Evolutionary conservation across 345 rosid species (phyloP), one percentile per base, ranked within the genome.

Genomic region (Lepidium aucheri): DNA sequence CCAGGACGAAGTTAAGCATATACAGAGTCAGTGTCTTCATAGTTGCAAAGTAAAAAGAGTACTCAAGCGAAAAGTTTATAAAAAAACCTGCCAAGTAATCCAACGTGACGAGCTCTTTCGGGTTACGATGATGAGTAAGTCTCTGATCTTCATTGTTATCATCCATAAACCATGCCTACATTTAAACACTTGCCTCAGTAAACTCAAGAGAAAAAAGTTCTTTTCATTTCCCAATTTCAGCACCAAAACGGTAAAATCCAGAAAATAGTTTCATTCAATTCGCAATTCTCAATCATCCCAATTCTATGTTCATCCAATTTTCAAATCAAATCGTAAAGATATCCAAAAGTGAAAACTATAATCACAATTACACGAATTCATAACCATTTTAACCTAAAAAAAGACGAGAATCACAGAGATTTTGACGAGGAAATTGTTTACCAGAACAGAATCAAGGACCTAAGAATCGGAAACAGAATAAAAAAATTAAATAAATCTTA

Each of bases 111-210:
- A 59, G 12, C 49, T 69, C 75, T 22, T 65, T 70, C 0, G 79
- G 75, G 60, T 59, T 26, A 60, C 59, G 72, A 51, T 64, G 75
- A 45, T 65, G 79, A 69, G 75, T 68, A 59, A 75, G 68, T 53
- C 79, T 75, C 66, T 65, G 79, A 3, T 75, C 79, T 35, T 75
- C 75, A 18, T 44, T 58, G 59, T 13, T 70, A 32, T 75, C 75
- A 58, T 75, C 79, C 79, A 69, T 70, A 40, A 75, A 57, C 79
- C 79, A 75, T 51, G 79, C 79, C 79, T 69, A 63, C 67, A 55
- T 32, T 28, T 28, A 39, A 67, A 13, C 11, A 56, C 38, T 63
- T 32, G 8, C 11, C 24, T 52, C 36, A 50, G 10, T 16, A 7
- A 49, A 30, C 52, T 53, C n/a, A 9, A 4, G 12, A 17, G 8